Conservation (phyloP, 306 rosid species). For the Vigna mungo region DNA sequence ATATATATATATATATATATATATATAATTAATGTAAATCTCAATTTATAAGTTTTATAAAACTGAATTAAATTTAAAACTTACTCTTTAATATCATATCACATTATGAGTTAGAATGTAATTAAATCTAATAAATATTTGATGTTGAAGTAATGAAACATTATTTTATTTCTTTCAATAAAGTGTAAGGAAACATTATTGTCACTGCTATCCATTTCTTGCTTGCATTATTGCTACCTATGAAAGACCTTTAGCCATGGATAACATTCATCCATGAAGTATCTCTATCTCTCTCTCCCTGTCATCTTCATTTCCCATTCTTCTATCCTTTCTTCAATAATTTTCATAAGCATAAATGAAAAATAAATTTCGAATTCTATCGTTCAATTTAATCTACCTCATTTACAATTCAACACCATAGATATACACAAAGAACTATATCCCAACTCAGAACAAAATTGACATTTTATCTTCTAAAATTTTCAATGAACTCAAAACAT, state of each 20-base stretch:
- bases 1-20: too few species aligned
- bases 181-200: background rate
- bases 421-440: too few species aligned
- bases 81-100: too few species aligned
- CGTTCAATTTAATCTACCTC: background rate
- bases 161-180: background rate
- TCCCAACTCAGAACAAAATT: too few species aligned
- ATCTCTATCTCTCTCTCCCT: slow-evolving; percentile 9
- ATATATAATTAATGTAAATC: too few species aligned
- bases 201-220: slow-evolving; percentile 28
- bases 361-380: background rate
- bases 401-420: too few species aligned
- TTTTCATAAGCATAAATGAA: background rate
- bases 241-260: slow-evolving; percentile 14
- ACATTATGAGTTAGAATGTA: background rate
- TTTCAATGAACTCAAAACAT: too few species aligned
- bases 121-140: background rate
- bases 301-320: background rate
- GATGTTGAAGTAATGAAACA: slow-evolving; percentile 16
- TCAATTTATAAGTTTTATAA: too few species aligned
- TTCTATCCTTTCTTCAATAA: background rate
- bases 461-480: too few species aligned
- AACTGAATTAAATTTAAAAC: too few species aligned
- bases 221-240: slow-evolving; percentile 42
- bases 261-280: slow-evolving; percentile 16